phyloP scores from a whole-genome alignment of 495 filamentous ascomycete species.

The Viridothelium virens region DNA sequence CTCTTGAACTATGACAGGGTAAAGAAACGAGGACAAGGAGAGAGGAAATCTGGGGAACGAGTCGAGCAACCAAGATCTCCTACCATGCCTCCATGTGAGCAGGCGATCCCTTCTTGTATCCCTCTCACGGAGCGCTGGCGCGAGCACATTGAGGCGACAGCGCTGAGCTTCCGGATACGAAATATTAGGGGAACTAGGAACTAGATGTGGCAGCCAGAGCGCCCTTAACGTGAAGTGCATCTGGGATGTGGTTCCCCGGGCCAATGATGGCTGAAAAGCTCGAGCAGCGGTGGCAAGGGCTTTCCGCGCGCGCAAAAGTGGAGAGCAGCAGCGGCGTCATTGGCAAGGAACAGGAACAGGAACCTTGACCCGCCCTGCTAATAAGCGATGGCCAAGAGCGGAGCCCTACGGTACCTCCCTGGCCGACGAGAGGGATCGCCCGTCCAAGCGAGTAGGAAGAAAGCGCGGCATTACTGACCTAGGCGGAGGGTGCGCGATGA shows the following conservation, averaged over 20 bases:
- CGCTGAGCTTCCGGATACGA: slow-evolving; percentile 3
- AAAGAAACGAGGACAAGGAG: slow-evolving; percentile 6
- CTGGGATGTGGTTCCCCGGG: neutral
- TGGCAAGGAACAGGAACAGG: neutral
- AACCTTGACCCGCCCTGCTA: neutral
- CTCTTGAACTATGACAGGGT: too few relatives aligned
- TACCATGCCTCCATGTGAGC: neutral
- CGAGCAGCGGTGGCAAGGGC: neutral
- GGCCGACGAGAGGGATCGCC: too few relatives aligned
- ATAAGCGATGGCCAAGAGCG: neutral
- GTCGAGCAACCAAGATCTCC: slow-evolving; percentile 4
- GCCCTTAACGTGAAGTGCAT: neutral
- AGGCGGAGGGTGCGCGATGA: neutral
- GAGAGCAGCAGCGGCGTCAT: slow-evolving; percentile 1
- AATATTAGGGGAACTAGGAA: neutral
- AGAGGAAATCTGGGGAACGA: neutral
- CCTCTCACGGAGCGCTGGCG: neutral
- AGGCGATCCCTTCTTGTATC: neutral
- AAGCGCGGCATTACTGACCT: neutral
- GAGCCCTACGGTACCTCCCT: neutral
- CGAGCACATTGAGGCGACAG: neutral
- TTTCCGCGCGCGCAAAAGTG: neutral
- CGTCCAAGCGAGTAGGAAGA: neutral
- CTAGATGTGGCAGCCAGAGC: neutral
- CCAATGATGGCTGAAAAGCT: neutral